These are phyloP conservation scores for Cladorrhinum samala DNA, from an alignment of 495 filamentous ascomycete species.

Conservation along the genomic window DNA sequence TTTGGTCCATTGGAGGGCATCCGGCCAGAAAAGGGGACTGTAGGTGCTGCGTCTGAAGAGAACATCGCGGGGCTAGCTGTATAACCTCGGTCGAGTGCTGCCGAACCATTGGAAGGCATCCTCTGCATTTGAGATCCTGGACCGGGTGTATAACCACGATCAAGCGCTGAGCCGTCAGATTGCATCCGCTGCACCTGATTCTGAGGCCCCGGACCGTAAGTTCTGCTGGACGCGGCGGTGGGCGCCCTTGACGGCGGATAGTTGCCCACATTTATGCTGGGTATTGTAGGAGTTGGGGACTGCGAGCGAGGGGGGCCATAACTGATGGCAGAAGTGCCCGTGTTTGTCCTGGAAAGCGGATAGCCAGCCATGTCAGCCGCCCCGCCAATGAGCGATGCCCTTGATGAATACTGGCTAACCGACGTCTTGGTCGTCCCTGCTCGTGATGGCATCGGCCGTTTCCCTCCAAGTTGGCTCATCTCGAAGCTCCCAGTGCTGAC, in stretches of 20 bases:
- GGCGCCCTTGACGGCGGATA: constrained; percentile 16
- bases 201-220: constrained; percentile 49
- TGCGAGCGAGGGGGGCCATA: constrained; percentile 16
- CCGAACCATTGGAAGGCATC: constrained; percentile 15
- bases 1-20: constrained; percentile 26
- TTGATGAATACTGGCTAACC: constrained; percentile 44
- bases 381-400: constrained; percentile 51
- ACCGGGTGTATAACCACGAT: constrained; percentile 24
- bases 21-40: constrained; percentile 26
- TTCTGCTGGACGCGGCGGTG: constrained; percentile 29
- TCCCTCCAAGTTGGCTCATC: constrained; percentile 39
- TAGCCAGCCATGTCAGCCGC: constrained; percentile 53
- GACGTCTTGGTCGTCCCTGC: constrained; percentile 30
- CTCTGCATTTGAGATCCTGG: constrained; percentile 24
- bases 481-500: constrained; percentile 49
- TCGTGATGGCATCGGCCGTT: constrained; percentile 36
- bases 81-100: constrained; percentile 14
- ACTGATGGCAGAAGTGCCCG: constrained; percentile 9
- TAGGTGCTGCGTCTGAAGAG: constrained; percentile 28
- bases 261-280: not conserved
- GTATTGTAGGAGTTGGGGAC: not conserved
- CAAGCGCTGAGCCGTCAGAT: constrained; percentile 12
- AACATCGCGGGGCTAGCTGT: constrained; percentile 28
- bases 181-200: constrained; percentile 14
- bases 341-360: constrained; percentile 24